A percentile compares a stretch with the other conserved stretches of the same genome.
phyloP scores from a whole-genome alignment of 2,329 filamentous ascomycete genomes.

The Cadophora gregata region DNA sequence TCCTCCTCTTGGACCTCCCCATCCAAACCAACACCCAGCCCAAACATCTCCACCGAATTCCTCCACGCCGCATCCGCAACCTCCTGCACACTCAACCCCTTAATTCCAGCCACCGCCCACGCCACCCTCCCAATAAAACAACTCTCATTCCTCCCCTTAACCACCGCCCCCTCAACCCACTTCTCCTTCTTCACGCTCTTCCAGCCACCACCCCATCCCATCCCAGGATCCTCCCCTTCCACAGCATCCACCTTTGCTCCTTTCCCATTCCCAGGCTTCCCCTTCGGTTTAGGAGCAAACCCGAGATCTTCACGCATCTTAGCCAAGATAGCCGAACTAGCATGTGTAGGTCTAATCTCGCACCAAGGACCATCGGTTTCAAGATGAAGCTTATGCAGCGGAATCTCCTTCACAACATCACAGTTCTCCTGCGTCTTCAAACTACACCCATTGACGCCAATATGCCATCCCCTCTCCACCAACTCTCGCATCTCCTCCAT shows the following conservation, averaged over 20 bases:
- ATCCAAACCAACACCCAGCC: constrained; percentile 55
- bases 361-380: constrained; percentile 99
- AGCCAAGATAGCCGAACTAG: constrained; percentile 56
- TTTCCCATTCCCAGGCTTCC: not conserved
- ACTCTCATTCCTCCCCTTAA: constrained; percentile 95
- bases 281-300: not conserved
- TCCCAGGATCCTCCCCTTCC: constrained; percentile 11
- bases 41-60: constrained; percentile 83
- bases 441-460: constrained; percentile 96
- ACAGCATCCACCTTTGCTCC: not conserved
- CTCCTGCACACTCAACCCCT: constrained; percentile 78
- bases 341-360: constrained; percentile 88
- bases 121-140: constrained; percentile 86
- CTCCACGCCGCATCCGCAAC: constrained; percentile 86
- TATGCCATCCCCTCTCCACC: constrained; percentile 80
- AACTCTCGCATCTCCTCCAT: constrained; percentile 82
- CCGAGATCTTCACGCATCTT: constrained; percentile 19
- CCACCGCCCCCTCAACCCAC: constrained; percentile 84
- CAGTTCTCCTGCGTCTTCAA: constrained; percentile 95
- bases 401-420: constrained; percentile 79
- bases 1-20: not conserved
- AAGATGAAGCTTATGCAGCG: constrained; percentile 82
- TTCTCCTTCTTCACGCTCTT: constrained; percentile 96
- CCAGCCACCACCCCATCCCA: constrained; percentile 60
- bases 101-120: constrained; percentile 86